Percentiles rank a stretch among this genome's conserved stretches.
phyloP scores from a whole-genome alignment of 768 basidiomycete genomes.

The Leccinum barrowsii region DNA sequence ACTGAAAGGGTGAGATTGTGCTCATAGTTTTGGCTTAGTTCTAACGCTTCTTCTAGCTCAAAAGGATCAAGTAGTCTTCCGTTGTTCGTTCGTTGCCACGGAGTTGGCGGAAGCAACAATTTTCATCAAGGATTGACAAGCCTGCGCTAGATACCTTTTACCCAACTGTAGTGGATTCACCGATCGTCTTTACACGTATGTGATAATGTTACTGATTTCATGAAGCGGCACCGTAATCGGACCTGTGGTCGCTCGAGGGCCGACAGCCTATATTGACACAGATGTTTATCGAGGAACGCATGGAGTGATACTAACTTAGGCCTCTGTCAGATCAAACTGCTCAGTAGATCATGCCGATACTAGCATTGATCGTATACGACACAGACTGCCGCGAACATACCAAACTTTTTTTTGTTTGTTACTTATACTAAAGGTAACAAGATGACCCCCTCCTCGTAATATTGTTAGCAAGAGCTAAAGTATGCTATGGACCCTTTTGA shows the following conservation, averaged over 20 bases:
- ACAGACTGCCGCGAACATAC: too few relatives aligned
- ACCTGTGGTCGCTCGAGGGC: not conserved
- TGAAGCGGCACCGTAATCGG: not conserved
- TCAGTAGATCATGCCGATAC: too few relatives aligned
- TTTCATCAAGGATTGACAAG: not conserved
- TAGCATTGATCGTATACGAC: too few relatives aligned
- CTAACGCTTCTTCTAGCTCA: constrained; percentile 42
- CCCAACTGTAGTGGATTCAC: not conserved
- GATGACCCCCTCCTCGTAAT: too few relatives aligned
- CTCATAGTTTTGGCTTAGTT: constrained; percentile 14
- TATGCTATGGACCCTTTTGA: too few relatives aligned
- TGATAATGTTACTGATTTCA: not conserved
- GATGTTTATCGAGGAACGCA: not conserved
- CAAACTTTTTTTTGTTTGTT: too few relatives aligned
- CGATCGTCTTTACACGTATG: not conserved
- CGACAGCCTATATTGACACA: not conserved
- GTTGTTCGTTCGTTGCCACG: not conserved
- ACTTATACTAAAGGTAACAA: too few relatives aligned
- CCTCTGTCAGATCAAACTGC: too few relatives aligned
- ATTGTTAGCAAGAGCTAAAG: too few relatives aligned
- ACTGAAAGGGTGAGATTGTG: constrained; percentile 66
- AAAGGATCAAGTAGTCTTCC: constrained; percentile 49
- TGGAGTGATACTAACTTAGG: not conserved
- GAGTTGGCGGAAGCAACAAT: not conserved
- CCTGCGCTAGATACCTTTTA: constrained; percentile 19